Evolutionary conservation across 1,139 yeast genomes (phyloP), one percentile per base, ranked within the genome.

Genomic region (Wickerhamomyces sp.): DNA sequence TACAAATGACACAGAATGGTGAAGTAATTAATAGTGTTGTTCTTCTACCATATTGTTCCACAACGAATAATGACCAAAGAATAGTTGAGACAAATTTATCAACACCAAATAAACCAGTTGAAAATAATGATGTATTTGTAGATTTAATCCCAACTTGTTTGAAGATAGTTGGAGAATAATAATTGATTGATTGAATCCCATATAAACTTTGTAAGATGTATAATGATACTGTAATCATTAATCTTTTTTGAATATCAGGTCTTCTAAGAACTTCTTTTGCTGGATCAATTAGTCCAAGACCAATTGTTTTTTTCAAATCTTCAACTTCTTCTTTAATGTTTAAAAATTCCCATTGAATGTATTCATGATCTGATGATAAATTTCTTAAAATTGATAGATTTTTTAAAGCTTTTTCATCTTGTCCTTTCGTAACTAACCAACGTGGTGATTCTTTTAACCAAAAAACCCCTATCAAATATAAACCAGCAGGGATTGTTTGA

Each of bases 71-170:
- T 1, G 54, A 79, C 82, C 47, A 71, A 55, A 31, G 57, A 56
- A 54, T 47, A 31, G 61, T 56, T 7, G 76, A 79, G 36, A 76
- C 71, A 44, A 74, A 69, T 53, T 77, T 76, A 36, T 72, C 64
- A 18, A 78, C 64, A 26, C 84, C 79, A 59, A 78, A 79, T 34
- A 78, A 69, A 44, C 83, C 84, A 7, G 84, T 79, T n/a, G 81
- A 73, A 43, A 76, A 67, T 40, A 79, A 66, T 0, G 79, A 70
- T 4, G 80, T 69, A 45, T 63, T 62, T 36, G 67, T 62, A 11
- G 64, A 60, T n/a, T 55, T 56, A 29, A 66, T 62, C 13, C 84
- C 84, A 40, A 75, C 70, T 48, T 75, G 67, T 34, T 67, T 66
- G 57, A 79, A 78, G 47, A 79, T 67, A 46, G 75, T 73, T 18